phyloP scores from a whole-genome alignment of 1,139 yeast species.

The Yamadazyma conglobata region DNA sequence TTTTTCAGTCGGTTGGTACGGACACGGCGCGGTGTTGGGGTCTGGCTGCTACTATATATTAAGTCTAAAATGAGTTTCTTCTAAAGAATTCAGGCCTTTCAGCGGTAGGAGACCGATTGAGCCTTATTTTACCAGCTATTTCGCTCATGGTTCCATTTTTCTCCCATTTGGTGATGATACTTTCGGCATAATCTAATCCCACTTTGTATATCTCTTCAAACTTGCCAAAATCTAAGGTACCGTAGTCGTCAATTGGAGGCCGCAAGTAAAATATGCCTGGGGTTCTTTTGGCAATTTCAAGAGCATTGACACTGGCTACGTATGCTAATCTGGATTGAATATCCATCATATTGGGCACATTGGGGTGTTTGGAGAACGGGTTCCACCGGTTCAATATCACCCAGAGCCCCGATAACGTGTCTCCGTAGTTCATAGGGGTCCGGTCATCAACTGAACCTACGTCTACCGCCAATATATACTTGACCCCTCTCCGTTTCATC shows the following conservation, averaged over 20 bases:
- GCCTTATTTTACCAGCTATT: constrained; percentile 48
- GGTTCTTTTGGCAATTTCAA: constrained; percentile 79
- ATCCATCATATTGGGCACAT: constrained; percentile 92
- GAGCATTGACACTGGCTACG: constrained; percentile 91
- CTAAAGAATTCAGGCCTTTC: constrained; percentile 12
- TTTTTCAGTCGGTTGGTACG: constrained; percentile 4
- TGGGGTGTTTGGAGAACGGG: constrained; percentile 83
- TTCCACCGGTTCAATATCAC: constrained; percentile 85
- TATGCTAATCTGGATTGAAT: constrained; percentile 91
- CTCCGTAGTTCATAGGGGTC: constrained; percentile 90
- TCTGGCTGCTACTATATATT: constrained; percentile 5
- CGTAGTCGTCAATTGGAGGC: constrained; percentile 91
- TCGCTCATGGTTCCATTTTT: constrained; percentile 53
- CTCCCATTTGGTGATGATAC: constrained; percentile 52
- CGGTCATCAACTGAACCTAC: constrained; percentile 94
- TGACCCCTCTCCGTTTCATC: constrained; percentile 87
- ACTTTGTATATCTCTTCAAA: constrained; percentile 85
- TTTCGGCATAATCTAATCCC: constrained; percentile 73
- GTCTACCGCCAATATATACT: constrained; percentile 89
- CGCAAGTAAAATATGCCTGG: constrained; percentile 88
- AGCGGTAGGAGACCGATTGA: background rate
- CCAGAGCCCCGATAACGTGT: constrained; percentile 90
- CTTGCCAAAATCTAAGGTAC: constrained; percentile 87
- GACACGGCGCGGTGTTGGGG: constrained; percentile 4
- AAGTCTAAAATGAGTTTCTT: constrained; percentile 13